Base-by-base conservation (phyloP, 2,329 filamentous ascomycete genomes). In the Ophiosphaerella narmari region DNA sequence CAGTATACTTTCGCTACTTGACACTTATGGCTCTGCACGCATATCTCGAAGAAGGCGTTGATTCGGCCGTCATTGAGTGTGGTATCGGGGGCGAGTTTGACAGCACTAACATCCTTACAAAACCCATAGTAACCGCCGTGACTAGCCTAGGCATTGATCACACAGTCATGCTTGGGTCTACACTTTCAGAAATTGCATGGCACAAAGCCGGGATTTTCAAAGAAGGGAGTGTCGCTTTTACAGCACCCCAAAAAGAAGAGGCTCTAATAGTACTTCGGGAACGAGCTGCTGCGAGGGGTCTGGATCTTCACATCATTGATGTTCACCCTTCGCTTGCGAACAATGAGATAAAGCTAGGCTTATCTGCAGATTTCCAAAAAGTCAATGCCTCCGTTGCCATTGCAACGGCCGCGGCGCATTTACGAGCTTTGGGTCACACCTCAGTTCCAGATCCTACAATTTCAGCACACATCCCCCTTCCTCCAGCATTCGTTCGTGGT, bases 81-180 rank as follows among this genome's bases (percentile, higher is more conserved):
- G 94, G 94, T 0, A 95, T 97, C 56, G 94, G 94, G 13, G 94
- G 92, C 41, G 90, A 96, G 74, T 91, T 91, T 65, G 93, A 97
- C 67, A 88, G 89, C 24, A 99, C 94, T 8, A 97, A 97, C 66
- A 83, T 97, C 18, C 74, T 99, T 5, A 78, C 81, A 9, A 80
- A 83, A 11, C 88, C 91, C 1, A 86, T 83, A 6, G 87, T 86
- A 1, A 83, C 86, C 1, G 89, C 88, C 0, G 86, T 97, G 33
- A 87, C 91, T 16, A 91, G 87, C 64, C 73, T 97, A 37, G 91
- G 90, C 3, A 88, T 96, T 52, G 92, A 97, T 63, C 92, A 97
- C 72, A 86, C 88, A 1, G 85, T 82, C 4, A 86, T 96, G 80
- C 78, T 97, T 32, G 92, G 92, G 9, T 80, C 82, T 33, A 92